Evolutionary conservation across 2,329 filamentous ascomycete genomes (phyloP).

Genomic region (Arthrobotrys entomopaga): DNA sequence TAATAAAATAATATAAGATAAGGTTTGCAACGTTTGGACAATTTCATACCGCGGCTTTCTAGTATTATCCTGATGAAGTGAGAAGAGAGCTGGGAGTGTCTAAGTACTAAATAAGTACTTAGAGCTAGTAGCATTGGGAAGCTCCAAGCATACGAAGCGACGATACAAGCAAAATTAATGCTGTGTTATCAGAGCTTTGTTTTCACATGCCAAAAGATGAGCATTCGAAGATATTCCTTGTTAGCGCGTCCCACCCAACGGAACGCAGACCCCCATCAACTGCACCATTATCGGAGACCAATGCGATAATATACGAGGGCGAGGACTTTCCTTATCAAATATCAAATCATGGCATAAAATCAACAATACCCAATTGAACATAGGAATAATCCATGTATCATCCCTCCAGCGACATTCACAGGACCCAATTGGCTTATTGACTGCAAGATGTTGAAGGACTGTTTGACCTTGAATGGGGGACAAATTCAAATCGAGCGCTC

Average conservation of each 20-base stretch:
- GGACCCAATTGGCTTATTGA: too few species aligned
- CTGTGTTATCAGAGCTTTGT: too few species aligned
- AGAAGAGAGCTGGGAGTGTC: too few species aligned
- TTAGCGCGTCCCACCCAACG: constrained; percentile 31
- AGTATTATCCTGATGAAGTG: too few species aligned
- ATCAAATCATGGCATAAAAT: neutral
- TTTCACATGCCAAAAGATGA: constrained; percentile 47
- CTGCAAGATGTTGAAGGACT: too few species aligned
- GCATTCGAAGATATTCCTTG: constrained; percentile 4
- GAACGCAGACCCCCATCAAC: constrained; percentile 16
- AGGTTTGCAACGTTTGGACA: too few species aligned
- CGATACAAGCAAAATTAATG: too few species aligned
- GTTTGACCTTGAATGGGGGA: too few species aligned
- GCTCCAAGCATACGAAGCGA: constrained; percentile 2
- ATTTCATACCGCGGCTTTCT: too few species aligned
- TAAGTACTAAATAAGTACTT: too few species aligned
- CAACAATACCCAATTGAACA: neutral
- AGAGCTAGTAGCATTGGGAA: neutral
- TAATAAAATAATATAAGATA: too few species aligned
- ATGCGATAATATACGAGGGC: neutral
- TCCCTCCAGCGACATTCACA: neutral
- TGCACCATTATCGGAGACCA: constrained; percentile 33
- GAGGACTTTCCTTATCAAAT: constrained; percentile 36
- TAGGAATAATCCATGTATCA: constrained; percentile 7
- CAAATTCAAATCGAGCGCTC: neutral